Conservation (phyloP, 78 protist species). For the Speleostelium caveatum region DNA sequence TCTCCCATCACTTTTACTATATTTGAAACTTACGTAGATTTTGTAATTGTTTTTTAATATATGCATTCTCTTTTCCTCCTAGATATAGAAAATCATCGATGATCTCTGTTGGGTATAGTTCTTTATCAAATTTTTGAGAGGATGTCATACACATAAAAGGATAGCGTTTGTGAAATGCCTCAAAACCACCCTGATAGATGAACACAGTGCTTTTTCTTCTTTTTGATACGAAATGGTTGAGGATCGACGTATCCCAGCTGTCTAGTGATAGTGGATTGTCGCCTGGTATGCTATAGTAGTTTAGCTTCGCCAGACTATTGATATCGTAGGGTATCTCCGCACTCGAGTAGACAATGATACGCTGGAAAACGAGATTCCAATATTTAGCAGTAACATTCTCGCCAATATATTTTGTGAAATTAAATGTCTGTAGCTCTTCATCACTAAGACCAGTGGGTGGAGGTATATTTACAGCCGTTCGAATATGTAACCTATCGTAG, state of each 20-base stretch:
- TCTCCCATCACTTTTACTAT: neutral
- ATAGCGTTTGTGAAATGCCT: neutral
- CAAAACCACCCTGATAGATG: slow-evolving; percentile 13
- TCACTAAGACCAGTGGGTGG: neutral
- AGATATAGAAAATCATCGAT: slow-evolving; percentile 39
- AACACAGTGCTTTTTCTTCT: neutral
- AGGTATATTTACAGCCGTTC: slow-evolving; percentile 14
- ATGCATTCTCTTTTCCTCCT: slow-evolving; percentile 48
- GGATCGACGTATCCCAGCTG: neutral
- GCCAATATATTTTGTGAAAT: slow-evolving; percentile 11
- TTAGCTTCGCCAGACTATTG: neutral
- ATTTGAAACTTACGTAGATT: slow-evolving; percentile 31
- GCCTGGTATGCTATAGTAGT: neutral
- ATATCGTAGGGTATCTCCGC: neutral
- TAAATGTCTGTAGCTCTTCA: neutral
- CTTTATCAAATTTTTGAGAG: neutral
- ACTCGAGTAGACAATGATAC: neutral
- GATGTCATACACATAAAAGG: slow-evolving; percentile 25
- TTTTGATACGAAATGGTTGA: neutral
- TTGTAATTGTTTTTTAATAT: neutral
- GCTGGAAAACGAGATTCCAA: slow-evolving; percentile 1
- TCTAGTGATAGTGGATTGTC: neutral
- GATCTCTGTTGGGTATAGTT: slow-evolving; percentile 54
- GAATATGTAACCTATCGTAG: neutral
- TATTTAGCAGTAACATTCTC: neutral